phyloP scores from a whole-genome alignment of 148 eudicot species.

The Vaccinium darrowii region DNA sequence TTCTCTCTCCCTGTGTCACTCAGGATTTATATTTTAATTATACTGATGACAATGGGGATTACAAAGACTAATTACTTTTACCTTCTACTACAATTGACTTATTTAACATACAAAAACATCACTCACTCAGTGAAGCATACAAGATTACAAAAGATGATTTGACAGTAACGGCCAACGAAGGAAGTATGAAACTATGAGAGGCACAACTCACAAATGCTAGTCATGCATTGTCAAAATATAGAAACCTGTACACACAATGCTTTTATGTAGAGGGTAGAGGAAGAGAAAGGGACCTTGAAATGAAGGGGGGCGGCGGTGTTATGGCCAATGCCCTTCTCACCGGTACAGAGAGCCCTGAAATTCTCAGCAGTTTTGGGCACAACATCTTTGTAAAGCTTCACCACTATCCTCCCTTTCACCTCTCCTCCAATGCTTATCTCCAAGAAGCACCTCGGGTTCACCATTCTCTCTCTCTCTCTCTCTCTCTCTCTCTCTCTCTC shows the following conservation, averaged over 20 bases:
- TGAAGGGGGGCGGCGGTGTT: slow-evolving; percentile 59
- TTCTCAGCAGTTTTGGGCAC: slow-evolving; percentile 86
- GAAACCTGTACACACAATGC: background rate
- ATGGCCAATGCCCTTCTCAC: slow-evolving; percentile 60
- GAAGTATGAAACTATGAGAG: background rate
- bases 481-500: background rate
- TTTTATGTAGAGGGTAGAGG: background rate
- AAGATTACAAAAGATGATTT: background rate
- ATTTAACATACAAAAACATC: background rate
- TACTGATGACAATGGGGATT: background rate
- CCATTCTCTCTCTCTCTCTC: slow-evolving; percentile 28
- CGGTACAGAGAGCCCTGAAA: slow-evolving; percentile 89
- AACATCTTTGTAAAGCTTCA: slow-evolving; percentile 62
- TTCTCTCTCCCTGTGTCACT: background rate
- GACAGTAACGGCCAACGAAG: too few relatives aligned
- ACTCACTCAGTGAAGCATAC: background rate
- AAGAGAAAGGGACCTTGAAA: slow-evolving; percentile 45
- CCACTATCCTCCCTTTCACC: slow-evolving; percentile 64
- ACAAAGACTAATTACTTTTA: background rate
- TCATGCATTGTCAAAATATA: background rate
- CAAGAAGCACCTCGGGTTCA: slow-evolving; percentile 50
- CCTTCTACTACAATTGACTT: background rate
- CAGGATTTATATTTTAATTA: background rate
- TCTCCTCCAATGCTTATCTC: slow-evolving; percentile 82
- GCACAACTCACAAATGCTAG: background rate